phyloP scores from a whole-genome alignment of 176 grass and related monocot genomes.

The Secale cereale region DNA sequence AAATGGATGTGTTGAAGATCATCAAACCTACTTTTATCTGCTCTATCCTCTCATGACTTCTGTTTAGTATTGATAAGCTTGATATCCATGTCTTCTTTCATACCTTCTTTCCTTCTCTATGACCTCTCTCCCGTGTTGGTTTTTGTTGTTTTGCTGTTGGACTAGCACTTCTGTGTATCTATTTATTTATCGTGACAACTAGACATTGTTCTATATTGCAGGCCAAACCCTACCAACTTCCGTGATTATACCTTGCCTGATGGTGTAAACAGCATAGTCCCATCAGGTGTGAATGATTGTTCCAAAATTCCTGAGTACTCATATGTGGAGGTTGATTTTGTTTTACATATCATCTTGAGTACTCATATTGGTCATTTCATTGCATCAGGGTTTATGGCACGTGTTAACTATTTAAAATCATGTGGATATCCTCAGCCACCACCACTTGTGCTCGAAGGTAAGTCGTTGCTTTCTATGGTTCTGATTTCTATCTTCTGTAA shows the following conservation, averaged over 20 bases:
- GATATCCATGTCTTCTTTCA: neutral
- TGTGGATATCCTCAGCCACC: no score
- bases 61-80: neutral
- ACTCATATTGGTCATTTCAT: no score
- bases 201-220: neutral
- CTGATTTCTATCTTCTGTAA: neutral
- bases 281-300: slow-evolving; percentile 22
- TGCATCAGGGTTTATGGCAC: no score
- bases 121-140: neutral
- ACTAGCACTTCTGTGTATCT: neutral
- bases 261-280: neutral
- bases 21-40: no score
- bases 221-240: neutral
- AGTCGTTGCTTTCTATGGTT: neutral
- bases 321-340: neutral
- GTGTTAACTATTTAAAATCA: no score
- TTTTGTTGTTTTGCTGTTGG: neutral
- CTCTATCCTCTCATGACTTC: no score
- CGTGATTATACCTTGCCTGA: neutral
- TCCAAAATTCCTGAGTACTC: neutral
- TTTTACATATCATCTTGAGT: no score
- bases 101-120: neutral
- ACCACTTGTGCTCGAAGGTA: slow-evolving; percentile 22
- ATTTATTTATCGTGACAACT: neutral
- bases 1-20: no score